phyloP scores from a whole-genome alignment of 2,329 filamentous ascomycete genomes.

The Sclerotinia nivalis region DNA sequence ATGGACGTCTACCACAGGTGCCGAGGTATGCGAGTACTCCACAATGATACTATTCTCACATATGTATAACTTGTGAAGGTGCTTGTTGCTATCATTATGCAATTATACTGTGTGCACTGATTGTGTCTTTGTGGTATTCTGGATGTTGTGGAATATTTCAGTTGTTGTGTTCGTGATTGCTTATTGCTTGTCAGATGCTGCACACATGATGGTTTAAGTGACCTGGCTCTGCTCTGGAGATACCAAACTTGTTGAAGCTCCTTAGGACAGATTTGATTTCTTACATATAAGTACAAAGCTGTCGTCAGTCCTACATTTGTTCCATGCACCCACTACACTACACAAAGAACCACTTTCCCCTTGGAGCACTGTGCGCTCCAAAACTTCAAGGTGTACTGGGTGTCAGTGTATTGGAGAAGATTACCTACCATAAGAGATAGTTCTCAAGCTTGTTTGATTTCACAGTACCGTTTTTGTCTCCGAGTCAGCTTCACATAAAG shows the following conservation, averaged over 20 bases:
- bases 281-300: neutral
- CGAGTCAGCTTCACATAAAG: neutral
- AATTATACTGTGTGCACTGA: too few relatives aligned
- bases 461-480: too few relatives aligned
- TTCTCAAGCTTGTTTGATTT: neutral
- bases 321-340: accelerated
- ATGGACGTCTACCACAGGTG: conserved; percentile 10
- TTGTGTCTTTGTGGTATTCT: neutral
- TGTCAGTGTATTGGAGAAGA: neutral
- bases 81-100: neutral
- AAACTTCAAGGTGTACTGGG: neutral
- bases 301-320: neutral
- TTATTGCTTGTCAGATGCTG: neutral
- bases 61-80: neutral
- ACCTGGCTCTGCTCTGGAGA: neutral
- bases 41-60: neutral
- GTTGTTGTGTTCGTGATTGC: too few relatives aligned
- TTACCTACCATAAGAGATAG: neutral
- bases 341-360: neutral
- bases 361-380: neutral
- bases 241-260: neutral
- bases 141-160: neutral
- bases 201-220: neutral
- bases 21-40: neutral
- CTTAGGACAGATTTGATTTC: neutral